phyloP scores from a whole-genome alignment of 108 stramenopile species.

The Skeletonema tropicum region DNA sequence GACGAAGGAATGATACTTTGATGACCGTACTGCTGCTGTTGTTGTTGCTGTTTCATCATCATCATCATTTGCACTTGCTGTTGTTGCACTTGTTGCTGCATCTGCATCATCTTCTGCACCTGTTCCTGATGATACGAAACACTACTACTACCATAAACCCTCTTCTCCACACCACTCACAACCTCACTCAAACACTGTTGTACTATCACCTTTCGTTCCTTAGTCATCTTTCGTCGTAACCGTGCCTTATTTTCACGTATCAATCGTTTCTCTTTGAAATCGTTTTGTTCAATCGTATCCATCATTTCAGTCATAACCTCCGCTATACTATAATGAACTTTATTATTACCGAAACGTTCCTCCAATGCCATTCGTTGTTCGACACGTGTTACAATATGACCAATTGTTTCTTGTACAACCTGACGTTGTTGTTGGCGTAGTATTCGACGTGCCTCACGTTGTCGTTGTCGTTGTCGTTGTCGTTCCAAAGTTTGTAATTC shows the following conservation, averaged over 20 bases:
- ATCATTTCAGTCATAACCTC: conserved; percentile 22
- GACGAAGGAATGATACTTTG: not conserved
- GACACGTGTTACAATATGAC: not conserved
- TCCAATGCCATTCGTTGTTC: conserved; percentile 25
- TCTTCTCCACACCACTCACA: not conserved
- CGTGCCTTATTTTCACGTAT: not conserved
- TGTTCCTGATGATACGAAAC: conserved; percentile 10
- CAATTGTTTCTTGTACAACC: not conserved
- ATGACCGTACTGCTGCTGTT: not conserved
- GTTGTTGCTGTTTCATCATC: too few relatives aligned
- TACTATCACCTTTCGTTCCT: conserved; percentile 26
- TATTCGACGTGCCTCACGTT: conserved; percentile 18
- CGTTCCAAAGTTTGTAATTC: conserved; percentile 6
- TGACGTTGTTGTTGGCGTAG: not conserved
- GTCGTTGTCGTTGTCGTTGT: too few relatives aligned
- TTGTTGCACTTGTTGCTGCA: too few relatives aligned
- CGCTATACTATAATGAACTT: conserved; percentile 26
- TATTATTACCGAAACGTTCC: not conserved
- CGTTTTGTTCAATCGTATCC: not conserved
- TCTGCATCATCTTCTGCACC: conserved; percentile 7
- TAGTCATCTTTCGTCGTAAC: conserved; percentile 1
- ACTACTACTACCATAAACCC: not conserved
- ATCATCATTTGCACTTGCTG: too few relatives aligned
- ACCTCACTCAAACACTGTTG: not conserved
- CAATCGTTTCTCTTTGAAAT: not conserved